A percentile compares a stretch with the other conserved stretches of the same genome.
These are phyloP conservation scores for Cladophialophora bantiana DNA, from an alignment of 2,329 filamentous ascomycete species.

Conservation along the genomic window DNA sequence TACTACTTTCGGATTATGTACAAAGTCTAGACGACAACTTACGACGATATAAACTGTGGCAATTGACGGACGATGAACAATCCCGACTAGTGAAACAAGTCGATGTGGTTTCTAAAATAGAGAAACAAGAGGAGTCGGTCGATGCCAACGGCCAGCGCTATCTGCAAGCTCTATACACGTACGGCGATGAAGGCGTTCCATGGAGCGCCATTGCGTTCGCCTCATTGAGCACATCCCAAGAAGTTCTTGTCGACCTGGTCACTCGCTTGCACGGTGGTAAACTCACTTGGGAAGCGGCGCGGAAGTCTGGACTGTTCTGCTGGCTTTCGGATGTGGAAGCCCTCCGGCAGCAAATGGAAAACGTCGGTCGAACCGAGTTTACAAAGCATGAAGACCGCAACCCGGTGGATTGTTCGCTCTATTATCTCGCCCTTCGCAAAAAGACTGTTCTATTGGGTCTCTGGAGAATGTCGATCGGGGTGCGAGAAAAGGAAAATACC, in stretches of 20 bases:
- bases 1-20: conserved; percentile 72
- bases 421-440: conserved; percentile 88
- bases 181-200: conserved; percentile 60
- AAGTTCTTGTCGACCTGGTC: conserved; percentile 86
- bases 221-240: conserved; percentile 69
- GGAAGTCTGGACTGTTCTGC: conserved; percentile 90
- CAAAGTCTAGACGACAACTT: conserved; percentile 76
- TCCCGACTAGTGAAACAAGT: conserved; percentile 74
- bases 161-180: conserved; percentile 73
- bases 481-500: conserved; percentile 83
- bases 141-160: conserved; percentile 85
- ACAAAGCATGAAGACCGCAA: conserved; percentile 82
- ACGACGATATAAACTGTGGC: conserved; percentile 74
- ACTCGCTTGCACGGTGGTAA: conserved; percentile 78
- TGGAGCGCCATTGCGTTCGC: conserved; percentile 87
- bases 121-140: conserved; percentile 85
- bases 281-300: conserved; percentile 83
- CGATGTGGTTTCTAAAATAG: conserved; percentile 82
- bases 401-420: conserved; percentile 87
- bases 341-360: conserved; percentile 80
- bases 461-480: conserved; percentile 93
- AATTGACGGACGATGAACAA: conserved; percentile 68
- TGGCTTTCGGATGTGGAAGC: conserved; percentile 83
- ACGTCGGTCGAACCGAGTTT: conserved; percentile 92
- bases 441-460: conserved; percentile 88